Evolutionary conservation across 306 rosid genomes (phyloP).

Genomic region (Quercus bicolor): DNA sequence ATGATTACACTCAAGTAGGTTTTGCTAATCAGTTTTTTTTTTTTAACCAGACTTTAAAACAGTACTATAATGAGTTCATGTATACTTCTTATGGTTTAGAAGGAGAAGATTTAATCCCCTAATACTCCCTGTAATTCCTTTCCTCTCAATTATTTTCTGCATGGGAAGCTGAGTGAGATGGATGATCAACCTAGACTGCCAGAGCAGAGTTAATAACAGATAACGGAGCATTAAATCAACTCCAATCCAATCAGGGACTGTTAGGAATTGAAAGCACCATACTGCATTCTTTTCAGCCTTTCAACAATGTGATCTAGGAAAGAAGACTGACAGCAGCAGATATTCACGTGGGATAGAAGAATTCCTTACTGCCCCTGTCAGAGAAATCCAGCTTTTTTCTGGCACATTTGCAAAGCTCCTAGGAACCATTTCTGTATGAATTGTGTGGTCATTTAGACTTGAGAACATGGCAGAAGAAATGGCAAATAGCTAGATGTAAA

Average conservation of each 20-base stretch:
- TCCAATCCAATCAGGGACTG: slow-evolving; percentile 29
- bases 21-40: not conserved
- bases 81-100: not conserved
- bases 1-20: not conserved
- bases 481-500: too few relatives aligned
- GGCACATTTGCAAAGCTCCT: slow-evolving; percentile 26
- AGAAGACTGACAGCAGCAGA: slow-evolving; percentile 42
- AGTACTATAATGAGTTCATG: not conserved
- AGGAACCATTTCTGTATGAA: not conserved
- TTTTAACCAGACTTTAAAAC: not conserved
- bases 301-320: slow-evolving; percentile 17
- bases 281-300: slow-evolving; percentile 25
- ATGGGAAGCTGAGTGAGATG: not conserved
- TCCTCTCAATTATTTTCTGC: not conserved
- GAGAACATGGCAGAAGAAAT: too few relatives aligned
- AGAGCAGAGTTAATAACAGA: slow-evolving; percentile 2
- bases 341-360: slow-evolving; percentile 18
- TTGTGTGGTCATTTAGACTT: not conserved
- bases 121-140: not conserved
- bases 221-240: slow-evolving; percentile 14
- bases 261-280: slow-evolving; percentile 24
- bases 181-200: slow-evolving; percentile 1
- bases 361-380: slow-evolving; percentile 17
- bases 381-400: slow-evolving; percentile 24
- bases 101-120: not conserved